These are phyloP conservation scores for Oropetium thomaeum DNA, from an alignment of 176 grass and related monocot species.

Conservation along the genomic window DNA sequence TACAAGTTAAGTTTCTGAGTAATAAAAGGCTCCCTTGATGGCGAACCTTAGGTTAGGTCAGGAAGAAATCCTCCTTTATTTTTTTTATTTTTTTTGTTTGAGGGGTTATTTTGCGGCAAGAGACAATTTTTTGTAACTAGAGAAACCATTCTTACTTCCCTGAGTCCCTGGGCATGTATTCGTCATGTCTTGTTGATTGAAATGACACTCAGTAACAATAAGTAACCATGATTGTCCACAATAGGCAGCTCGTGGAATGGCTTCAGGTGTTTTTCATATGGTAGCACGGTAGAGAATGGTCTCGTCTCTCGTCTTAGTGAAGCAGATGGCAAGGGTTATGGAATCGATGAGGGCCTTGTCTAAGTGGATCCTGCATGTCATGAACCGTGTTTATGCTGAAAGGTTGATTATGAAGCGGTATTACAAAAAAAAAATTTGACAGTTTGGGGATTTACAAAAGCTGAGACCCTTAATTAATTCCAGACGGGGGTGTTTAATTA, in stretches of 20 bases:
- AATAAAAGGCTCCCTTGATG: neutral
- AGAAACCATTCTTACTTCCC: neutral
- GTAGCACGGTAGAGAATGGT: no score
- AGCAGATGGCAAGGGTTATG: neutral
- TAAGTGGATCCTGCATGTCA: neutral
- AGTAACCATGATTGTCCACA: neutral
- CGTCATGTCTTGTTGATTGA: no score
- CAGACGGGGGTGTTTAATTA: neutral
- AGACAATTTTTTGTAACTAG: neutral
- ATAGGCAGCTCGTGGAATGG: neutral
- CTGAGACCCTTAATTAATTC: neutral
- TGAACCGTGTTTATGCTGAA: neutral
- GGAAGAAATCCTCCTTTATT: neutral
- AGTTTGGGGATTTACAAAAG: neutral
- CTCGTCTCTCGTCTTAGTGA: neutral
- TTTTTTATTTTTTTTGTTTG: no score
- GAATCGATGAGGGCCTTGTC: neutral
- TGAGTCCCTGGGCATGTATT: no score
- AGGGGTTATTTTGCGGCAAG: neutral
- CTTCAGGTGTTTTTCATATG: no score
- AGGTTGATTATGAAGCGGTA: neutral
- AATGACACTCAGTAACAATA: neutral
- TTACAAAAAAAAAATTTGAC: neutral
- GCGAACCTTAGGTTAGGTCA: slow-evolving; percentile 15
- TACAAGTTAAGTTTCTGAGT: neutral